Evolutionary conservation across 176 grass and related monocot species (phyloP), one percentile per base, ranked within the genome.

Genomic region (Zoysia pacifica): DNA sequence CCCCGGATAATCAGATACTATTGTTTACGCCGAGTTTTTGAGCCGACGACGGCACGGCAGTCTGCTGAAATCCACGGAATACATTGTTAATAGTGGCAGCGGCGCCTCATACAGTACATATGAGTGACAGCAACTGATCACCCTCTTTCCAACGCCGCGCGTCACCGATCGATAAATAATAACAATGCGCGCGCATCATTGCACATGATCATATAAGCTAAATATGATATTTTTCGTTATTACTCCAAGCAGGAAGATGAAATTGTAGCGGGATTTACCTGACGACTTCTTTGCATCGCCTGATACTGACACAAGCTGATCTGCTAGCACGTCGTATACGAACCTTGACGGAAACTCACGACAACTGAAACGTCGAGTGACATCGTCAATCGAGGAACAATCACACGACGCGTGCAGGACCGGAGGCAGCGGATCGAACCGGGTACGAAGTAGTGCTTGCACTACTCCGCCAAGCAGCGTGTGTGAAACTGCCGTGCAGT

Each of bases 11-110:
- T 2, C 5, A 28, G 28, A 28, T 2, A 6, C 18, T 10, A 19
- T 75, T 86, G 37, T 75, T 81, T 38, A 62, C 51, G 62, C 9
- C 45, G 28, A 28, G 77, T 13, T 7, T 61, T 43, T 2, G 13
- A 28, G 43, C 48, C 49, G 20, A 56, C 8, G 28, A 72, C 67
- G 59, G 9, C 79, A 41, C 18, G 42, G 40, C 66, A 59, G 7
- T 56, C 45, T 43, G 19, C 46, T 19, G 8, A 50, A 70, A 81
- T 44, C 11, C 63, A 28, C 5, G 0, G 9, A 43, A 36, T 65
- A 4, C 35, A 36, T 71, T 72, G 16, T 72, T 82, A 18, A 65
- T 44, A 5, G 20, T 2, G 3, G 40, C 1, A 11, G 20, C 46
- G 4, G 13, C 28, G 28, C 28, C 28, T 28, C 0, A 28, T 0